Evolutionary conservation across 2,329 filamentous ascomycete genomes (phyloP).

Genomic region (Trichothecium sympodiale): DNA sequence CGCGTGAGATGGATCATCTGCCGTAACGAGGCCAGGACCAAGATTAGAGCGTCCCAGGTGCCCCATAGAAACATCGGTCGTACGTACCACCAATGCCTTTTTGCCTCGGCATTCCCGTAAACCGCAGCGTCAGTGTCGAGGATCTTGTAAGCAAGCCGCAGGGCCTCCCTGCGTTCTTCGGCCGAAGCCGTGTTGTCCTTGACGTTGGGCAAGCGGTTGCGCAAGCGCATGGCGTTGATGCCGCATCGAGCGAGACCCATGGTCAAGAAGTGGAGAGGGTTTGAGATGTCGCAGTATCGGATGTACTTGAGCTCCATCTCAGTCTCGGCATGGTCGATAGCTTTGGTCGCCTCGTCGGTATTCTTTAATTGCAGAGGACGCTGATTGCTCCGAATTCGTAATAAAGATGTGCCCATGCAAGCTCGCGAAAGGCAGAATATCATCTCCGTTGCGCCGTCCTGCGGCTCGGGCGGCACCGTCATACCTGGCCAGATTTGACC

Average conservation of each 20-base stretch:
- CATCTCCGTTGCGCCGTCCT: constrained; percentile 21
- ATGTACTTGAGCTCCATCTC: constrained; percentile 28
- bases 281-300: constrained; percentile 29
- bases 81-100: constrained; percentile 19
- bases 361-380: constrained; percentile 6
- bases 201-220: constrained; percentile 10
- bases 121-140: constrained; percentile 20
- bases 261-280: constrained; percentile 24
- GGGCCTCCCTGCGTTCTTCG: constrained; percentile 12
- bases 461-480: constrained; percentile 10
- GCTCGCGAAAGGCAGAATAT: constrained; percentile 25
- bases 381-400: too few species aligned
- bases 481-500: constrained; percentile 1
- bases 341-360: constrained; percentile 15
- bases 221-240: constrained; percentile 14
- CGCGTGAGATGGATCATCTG: constrained; percentile 11
- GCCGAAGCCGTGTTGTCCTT: constrained; percentile 14
- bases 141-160: constrained; percentile 24
- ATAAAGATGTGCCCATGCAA: constrained; percentile 27
- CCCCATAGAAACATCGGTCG: constrained; percentile 22
- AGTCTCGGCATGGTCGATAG: constrained; percentile 28
- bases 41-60: constrained; percentile 19
- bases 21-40: constrained; percentile 15
- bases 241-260: constrained; percentile 15
- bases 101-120: constrained; percentile 12